Evolutionary conservation across 208 protist species (phyloP).

Genomic region (Blastocrithidia nonstop): DNA sequence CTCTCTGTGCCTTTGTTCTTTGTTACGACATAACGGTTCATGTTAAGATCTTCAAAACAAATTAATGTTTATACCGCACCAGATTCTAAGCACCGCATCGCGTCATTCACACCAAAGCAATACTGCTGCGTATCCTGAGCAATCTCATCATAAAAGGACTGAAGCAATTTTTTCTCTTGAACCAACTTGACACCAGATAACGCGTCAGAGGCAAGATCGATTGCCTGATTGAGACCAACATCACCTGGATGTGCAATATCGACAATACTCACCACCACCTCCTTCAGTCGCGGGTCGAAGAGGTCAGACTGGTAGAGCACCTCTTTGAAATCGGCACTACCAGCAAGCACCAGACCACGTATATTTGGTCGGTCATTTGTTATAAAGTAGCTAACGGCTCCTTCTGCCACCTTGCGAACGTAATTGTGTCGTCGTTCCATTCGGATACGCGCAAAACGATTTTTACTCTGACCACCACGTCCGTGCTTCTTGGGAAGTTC

Average conservation of each 20-base stretch:
- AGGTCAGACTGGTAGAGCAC: conserved; percentile 93
- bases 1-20: conserved; percentile 72
- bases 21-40: conserved; percentile 80
- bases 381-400: conserved; percentile 95
- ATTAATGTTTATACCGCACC: conserved; percentile 98
- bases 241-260: conserved; percentile 99
- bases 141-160: conserved; percentile 98
- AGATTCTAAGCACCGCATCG: conserved; percentile 92
- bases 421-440: conserved; percentile 99
- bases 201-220: conserved; percentile 93
- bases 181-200: conserved; percentile 98
- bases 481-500: conserved; percentile 99
- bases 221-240: conserved; percentile 99
- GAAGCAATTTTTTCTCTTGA: conserved; percentile 99
- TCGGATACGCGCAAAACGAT: conserved; percentile 99
- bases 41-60: conserved; percentile 95
- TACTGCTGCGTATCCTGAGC: conserved; percentile 96
- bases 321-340: conserved; percentile 99
- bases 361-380: conserved; percentile 97
- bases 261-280: conserved; percentile 97
- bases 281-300: conserved; percentile 95
- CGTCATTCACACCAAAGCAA: conserved; percentile 98
- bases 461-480: conserved; percentile 98
- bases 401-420: conserved; percentile 97
- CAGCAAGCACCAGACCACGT: conserved; percentile 97